Evolutionary conservation across 345 rosid species (phyloP), one percentile per base, ranked within the genome.

Genomic region (Hypericum androsaemum): DNA sequence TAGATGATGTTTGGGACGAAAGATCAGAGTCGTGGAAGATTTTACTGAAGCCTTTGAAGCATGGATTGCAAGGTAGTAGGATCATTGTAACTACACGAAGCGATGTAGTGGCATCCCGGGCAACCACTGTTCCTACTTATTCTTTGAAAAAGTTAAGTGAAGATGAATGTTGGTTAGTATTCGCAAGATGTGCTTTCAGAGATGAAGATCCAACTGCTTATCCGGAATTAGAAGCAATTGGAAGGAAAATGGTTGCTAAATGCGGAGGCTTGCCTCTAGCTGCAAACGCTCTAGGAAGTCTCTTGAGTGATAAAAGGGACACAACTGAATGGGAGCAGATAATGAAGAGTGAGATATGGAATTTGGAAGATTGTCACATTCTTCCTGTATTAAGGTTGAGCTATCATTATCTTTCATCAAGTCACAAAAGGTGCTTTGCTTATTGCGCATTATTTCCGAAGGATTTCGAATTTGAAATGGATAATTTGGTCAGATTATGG

Each of bases 401-500:
- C 39, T 61, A 61, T 57, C 50, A 57, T 43, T 40, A 53, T 62
- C 56, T 68, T 32, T 64, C 68, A 35, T 49, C 57, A 6, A 8
- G 53, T 39, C 32, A 39, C 58, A 43, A 68, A 68, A 43, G 59
- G 5, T 63, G 72, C 47, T 68, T 68, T 3, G 51, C 59, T 0
- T 58, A 42, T 53, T 68, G 53, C 38, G 57, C 64, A 7, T 37
- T 62, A 41, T 55, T 69, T 50, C 69, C 65, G 1, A 60, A 54
- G 47, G 60, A 35, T 15, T 43, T 46, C 41, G 46, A 49, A 56
- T 50, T 64, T 17, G 53, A 54, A n/a, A 59, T 41, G 63, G 56
- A 64, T 47, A 52, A 60, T 22, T 47, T 70, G 47, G 17, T 62
- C 28, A 54, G 40, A 10, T 40, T 63, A 40, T 68, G 72, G 72